These are phyloP conservation scores for Tylopilus balloui DNA, from an alignment of 768 basidiomycete genomes.

Conservation along the genomic window DNA sequence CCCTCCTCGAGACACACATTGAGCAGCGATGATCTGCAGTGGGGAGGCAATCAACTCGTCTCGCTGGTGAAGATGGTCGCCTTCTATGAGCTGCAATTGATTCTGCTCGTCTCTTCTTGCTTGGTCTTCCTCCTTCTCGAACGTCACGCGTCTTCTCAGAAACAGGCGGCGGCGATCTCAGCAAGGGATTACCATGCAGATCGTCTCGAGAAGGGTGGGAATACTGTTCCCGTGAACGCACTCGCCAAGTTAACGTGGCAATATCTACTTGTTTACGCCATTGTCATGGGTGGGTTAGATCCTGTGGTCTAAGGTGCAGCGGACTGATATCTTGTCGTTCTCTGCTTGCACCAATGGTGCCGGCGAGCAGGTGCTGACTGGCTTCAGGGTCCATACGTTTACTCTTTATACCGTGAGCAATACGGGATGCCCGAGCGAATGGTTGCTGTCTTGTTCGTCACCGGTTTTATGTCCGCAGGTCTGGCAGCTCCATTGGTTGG, in stretches of 20 bases:
- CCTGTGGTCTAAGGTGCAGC: neutral
- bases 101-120: conserved; percentile 34
- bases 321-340: neutral
- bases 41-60: neutral
- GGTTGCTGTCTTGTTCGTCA: conserved; percentile 73
- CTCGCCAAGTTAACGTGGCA: conserved; percentile 39
- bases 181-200: conserved; percentile 27
- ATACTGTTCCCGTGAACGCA: conserved; percentile 17
- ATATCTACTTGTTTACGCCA: conserved; percentile 63
- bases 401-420: conserved; percentile 68
- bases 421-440: conserved; percentile 57
- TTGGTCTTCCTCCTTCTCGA: conserved; percentile 35
- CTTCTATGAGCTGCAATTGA: conserved; percentile 42
- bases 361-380: conserved; percentile 59
- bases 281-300: conserved; percentile 62
- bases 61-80: conserved; percentile 18
- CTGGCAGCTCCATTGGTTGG: conserved; percentile 67
- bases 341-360: neutral
- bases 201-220: conserved; percentile 31
- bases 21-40: neutral
- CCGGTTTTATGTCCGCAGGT: conserved; percentile 69
- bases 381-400: conserved; percentile 78
- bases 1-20: neutral
- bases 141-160: conserved; percentile 27
- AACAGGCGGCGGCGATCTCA: conserved; percentile 12